Evolutionary conservation across 495 filamentous ascomycete genomes (phyloP), one percentile per base, ranked within the genome.

Genomic region (Trichoderma virens): DNA sequence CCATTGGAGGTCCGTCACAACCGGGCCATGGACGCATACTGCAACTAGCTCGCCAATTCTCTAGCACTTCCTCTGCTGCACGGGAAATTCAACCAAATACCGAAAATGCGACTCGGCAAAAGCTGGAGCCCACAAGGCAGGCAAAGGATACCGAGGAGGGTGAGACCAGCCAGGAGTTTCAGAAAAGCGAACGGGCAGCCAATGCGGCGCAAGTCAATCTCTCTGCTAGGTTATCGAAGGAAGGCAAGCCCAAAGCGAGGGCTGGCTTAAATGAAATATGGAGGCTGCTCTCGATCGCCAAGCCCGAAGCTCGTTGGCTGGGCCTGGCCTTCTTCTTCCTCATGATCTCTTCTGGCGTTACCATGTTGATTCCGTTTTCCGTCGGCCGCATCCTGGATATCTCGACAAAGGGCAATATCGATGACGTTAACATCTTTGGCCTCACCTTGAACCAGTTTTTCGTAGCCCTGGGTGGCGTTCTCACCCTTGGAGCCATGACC

Each of bases 331-430:
- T 97, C 70, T 73, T 88, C 62, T 88, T 94, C 72, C 81, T 98
- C 61, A 76, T 98, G 35, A 78, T 96, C 56, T 97, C 93, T 2
- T 97, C 92, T 5, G 79, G 83, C 35, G 90, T 98, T 66, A 94
- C 92, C 34, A 95, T 98, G 86, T 90, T 91, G 5, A 90, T 98
- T 64, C 94, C 94, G 20, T 93, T 97, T 69, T 95, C 93, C 0
- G 96, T 98, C 67, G 94, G 94, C 28, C 92, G 90, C 75, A 94
- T 98, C 62, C 82, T 98, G 72, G 95, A 98, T 35, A 70, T 80
- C n/a, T 73, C 76, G 20, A 80, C 78, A 67, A 73, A 74, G 62
- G 73, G 69, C 45, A 59, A 69, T 25, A 70, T 73, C 13, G 75
- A 76, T 35, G 70, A 76, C 61, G 65, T 61, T 0, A 64, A 65